Evolutionary conservation across 768 basidiomycete species (phyloP), one percentile per base, ranked within the genome.

Genomic region (Leucocoprinus sp.): DNA sequence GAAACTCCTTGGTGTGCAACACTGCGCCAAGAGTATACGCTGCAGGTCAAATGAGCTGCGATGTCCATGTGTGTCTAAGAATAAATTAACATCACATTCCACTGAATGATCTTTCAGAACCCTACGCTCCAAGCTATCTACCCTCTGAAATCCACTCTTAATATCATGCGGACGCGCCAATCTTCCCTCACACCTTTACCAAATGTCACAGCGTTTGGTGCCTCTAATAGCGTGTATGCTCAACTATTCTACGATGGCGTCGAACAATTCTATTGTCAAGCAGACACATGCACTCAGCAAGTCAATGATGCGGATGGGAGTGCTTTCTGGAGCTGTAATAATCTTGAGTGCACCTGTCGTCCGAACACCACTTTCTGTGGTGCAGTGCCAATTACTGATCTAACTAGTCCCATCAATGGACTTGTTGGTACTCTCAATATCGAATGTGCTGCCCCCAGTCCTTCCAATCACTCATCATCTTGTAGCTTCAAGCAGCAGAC

Each of bases 181-280:
- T 66, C 83, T 3, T 67, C 74, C 1, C 68, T 82, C n/a, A 79
- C 85, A 0, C 89, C 87, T 0, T 56, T 82, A 41, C 76, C 81
- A 4, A 75, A 82, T 47, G 57, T 69, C 3, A 80, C 80, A 4
- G 69, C 77, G 5, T 80, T 80, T 51, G 83, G 82, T 21, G 26
- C 58, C 6, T 60, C 66, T 12, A 71, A 76, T 8, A 67, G 73
- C 6, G 60, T 74, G n/a, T 80, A 72, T 49, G 81, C 81, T 0
- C 84, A 89, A 52, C 65, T 91, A 4, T 80, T 83, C 60, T 91
- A 89, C 59, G 70, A 69, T n/a, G 82, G 85, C 8, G 76, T 82
- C 24, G 88, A 93, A 57, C 91, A 96, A 56, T 97, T 97, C 65
- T 86, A 76, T 60, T 97, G 93, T 59, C 50, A 64, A 8, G 89